Conservation (phyloP, 2,329 filamentous ascomycete genomes). For the Sclerotinia nivalis region DNA sequence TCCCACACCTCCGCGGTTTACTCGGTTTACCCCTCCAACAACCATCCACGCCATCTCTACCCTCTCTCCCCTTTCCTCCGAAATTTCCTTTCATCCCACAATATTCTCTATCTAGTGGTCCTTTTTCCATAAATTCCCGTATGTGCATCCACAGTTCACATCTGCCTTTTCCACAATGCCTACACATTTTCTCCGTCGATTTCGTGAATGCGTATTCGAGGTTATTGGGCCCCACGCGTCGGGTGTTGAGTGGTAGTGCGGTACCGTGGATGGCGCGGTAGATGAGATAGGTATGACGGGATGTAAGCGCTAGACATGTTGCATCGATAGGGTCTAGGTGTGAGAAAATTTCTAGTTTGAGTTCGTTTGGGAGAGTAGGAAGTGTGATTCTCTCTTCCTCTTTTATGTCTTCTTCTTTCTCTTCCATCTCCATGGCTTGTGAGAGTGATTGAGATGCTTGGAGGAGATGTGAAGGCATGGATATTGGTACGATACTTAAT, state of each 20-base stretch:
- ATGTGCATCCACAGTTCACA: conserved; percentile 66
- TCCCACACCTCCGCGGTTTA: conserved; percentile 58
- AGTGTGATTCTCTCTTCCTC: conserved; percentile 21
- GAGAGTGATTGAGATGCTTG: conserved; percentile 24
- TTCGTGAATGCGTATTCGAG: conserved; percentile 65
- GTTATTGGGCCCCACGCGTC: conserved; percentile 61
- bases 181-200: conserved; percentile 62
- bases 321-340: conserved; percentile 65
- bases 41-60: conserved; percentile 44
- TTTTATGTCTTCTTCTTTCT: conserved; percentile 29
- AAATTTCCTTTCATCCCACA: conserved; percentile 61
- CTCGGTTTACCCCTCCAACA: conserved; percentile 63
- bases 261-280: conserved; percentile 56
- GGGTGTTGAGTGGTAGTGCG: conserved; percentile 55
- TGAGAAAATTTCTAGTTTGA: conserved; percentile 62
- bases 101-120: conserved; percentile 51
- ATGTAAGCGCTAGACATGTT: conserved; percentile 61
- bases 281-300: conserved; percentile 58
- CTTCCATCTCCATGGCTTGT: conserved; percentile 32
- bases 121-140: conserved; percentile 58
- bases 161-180: conserved; percentile 60
- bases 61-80: conserved; percentile 48
- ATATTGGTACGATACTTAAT: conserved; percentile 15
- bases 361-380: conserved; percentile 53
- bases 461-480: conserved; percentile 9